Evolutionary conservation across 768 basidiomycete species (phyloP).

Genomic region (Epithele typhae): DNA sequence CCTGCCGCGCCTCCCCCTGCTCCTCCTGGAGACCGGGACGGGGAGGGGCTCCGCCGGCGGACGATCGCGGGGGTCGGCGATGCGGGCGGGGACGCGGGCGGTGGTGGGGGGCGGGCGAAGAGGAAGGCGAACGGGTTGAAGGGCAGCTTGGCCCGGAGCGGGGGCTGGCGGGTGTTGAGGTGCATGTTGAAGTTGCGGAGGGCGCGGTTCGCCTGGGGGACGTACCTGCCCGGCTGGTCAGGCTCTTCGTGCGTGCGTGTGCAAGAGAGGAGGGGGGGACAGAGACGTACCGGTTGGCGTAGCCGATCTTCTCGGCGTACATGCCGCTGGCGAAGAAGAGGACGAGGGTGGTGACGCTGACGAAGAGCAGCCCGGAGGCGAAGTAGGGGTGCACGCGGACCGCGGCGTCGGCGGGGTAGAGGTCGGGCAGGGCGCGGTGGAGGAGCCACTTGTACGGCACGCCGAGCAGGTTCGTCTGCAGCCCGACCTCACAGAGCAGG

Average conservation of each 20-base stretch:
- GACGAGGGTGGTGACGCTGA: slow-evolving; percentile 84
- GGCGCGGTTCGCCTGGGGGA: slow-evolving; percentile 91
- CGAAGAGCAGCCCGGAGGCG: slow-evolving; percentile 75
- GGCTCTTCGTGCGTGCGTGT: too few species aligned
- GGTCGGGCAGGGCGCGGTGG: slow-evolving; percentile 45
- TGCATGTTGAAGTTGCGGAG: slow-evolving; percentile 95
- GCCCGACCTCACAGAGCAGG: slow-evolving; percentile 69
- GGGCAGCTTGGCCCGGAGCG: slow-evolving; percentile 57
- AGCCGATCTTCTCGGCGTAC: slow-evolving; percentile 94
- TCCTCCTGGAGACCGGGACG: slow-evolving; percentile 13
- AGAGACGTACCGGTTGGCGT: slow-evolving; percentile 82
- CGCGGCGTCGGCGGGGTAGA: slow-evolving; percentile 37
- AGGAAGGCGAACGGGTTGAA: slow-evolving; percentile 56
- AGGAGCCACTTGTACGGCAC: slow-evolving; percentile 58
- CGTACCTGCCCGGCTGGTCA: slow-evolving; percentile 59
- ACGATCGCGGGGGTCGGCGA: slow-evolving; percentile 23
- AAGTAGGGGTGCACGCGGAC: slow-evolving; percentile 68
- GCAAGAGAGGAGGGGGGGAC: neutral
- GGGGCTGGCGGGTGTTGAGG: slow-evolving; percentile 85
- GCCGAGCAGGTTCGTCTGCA: slow-evolving; percentile 63
- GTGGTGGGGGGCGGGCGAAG: slow-evolving; percentile 31
- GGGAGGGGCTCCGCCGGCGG: slow-evolving; percentile 28
- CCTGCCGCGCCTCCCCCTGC: slow-evolving; percentile 2
- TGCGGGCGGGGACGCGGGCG: slow-evolving; percentile 33
- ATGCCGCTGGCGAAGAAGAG: slow-evolving; percentile 96